Percentiles rank a stretch among this genome's conserved stretches.
phyloP scores from a whole-genome alignment of 225 moss, liverwort and hornwort species.

The Polytrichum formosum region DNA sequence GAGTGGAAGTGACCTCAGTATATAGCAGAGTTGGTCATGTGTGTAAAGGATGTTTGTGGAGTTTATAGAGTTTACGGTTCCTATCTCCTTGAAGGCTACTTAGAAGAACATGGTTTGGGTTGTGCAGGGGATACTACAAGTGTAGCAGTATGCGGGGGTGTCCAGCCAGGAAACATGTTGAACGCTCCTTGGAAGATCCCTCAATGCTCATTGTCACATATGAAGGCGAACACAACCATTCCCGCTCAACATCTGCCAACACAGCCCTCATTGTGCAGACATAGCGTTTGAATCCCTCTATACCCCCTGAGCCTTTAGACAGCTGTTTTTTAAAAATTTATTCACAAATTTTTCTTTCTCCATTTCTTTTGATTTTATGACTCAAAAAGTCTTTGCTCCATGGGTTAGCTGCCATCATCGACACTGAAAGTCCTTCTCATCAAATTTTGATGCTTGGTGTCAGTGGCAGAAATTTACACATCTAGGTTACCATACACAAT shows the following conservation, averaged over 20 bases:
- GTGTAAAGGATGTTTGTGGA: not conserved
- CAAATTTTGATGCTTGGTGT: not conserved
- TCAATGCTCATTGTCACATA: constrained; percentile 65
- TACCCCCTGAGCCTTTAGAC: not conserved
- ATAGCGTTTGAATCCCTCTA: constrained; percentile 9
- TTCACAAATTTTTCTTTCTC: constrained; percentile 1
- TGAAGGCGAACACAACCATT: constrained; percentile 68
- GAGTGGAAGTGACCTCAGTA: no score
- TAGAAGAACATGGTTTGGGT: not conserved
- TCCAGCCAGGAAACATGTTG: constrained; percentile 68
- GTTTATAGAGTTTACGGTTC: not conserved
- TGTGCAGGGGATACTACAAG: constrained; percentile 65
- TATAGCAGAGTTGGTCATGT: not conserved
- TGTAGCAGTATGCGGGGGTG: constrained; percentile 70
- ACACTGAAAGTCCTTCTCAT: not conserved
- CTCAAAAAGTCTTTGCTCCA: not conserved
- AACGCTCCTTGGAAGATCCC: constrained; percentile 55
- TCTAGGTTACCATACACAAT: constrained; percentile 3
- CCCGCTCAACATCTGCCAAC: constrained; percentile 45
- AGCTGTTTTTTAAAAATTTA: not conserved
- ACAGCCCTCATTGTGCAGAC: constrained; percentile 52
- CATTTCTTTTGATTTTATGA: not conserved
- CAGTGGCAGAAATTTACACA: not conserved
- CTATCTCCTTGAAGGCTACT: not conserved
- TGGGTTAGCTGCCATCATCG: not conserved